Conservation (phyloP, 345 rosid genomes). For the Boechera divaricarpa region DNA sequence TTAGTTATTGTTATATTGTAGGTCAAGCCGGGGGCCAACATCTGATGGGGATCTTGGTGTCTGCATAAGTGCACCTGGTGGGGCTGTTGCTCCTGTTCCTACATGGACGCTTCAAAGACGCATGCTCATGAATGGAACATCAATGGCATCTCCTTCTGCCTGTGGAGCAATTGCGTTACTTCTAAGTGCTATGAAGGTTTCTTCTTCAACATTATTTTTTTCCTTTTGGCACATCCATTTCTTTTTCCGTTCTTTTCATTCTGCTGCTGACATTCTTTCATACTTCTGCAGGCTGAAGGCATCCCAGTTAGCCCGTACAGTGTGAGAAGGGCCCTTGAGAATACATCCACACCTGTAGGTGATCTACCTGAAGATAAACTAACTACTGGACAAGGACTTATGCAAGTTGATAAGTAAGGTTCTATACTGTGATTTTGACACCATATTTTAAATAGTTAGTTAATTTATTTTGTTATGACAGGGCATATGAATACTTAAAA, state of each 20-base stretch:
- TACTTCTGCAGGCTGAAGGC: constrained; percentile 68
- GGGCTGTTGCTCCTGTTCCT: constrained; percentile 99
- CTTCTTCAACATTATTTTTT: constrained; percentile 36
- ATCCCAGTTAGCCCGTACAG: constrained; percentile 83
- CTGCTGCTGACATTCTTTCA: constrained; percentile 36
- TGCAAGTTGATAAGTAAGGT: constrained; percentile 93
- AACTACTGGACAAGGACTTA: constrained; percentile 93
- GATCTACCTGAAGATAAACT: constrained; percentile 80
- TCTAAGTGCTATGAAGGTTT: constrained; percentile 95
- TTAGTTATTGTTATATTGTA: constrained; percentile 49
- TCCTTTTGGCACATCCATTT: constrained; percentile 17
- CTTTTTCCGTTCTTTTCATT: constrained; percentile 27
- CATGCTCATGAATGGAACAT: constrained; percentile 99
- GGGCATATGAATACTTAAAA: constrained; percentile 84
- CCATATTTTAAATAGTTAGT: constrained; percentile 37
- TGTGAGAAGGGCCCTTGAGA: constrained; percentile 91
- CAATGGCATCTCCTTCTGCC: constrained; percentile 99
- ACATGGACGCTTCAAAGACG: constrained; percentile 98
- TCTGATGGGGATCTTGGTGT: constrained; percentile 98
- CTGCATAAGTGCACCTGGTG: constrained; percentile 97
- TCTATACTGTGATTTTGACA: constrained; percentile 31
- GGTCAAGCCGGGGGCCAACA: constrained; percentile 99
- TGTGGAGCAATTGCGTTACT: constrained; percentile 97
- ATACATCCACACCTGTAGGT: constrained; percentile 78
- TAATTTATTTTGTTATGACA: constrained; percentile 47